phyloP scores from a whole-genome alignment of 345 rosid species.

The Camelina laxa region DNA sequence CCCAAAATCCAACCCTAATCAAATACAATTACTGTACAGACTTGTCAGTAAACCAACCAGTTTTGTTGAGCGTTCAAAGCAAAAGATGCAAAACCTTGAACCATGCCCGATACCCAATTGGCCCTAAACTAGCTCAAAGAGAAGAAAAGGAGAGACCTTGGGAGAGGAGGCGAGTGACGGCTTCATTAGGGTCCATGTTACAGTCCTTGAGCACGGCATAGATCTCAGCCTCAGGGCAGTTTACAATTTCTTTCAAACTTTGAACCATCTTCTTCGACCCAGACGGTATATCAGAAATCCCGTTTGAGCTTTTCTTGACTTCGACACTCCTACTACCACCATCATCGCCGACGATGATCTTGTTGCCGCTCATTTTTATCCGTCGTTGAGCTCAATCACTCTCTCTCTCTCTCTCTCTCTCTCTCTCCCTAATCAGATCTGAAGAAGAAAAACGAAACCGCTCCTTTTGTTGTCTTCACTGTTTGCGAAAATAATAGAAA shows the following conservation, averaged over 20 bases:
- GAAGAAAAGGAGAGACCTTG: slow-evolving; percentile 58
- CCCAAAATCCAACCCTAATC: too few relatives aligned
- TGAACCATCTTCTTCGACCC: slow-evolving; percentile 85
- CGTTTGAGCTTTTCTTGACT: slow-evolving; percentile 57
- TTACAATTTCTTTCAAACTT: slow-evolving; percentile 88
- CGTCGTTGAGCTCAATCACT: slow-evolving; percentile 7
- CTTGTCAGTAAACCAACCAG: too few relatives aligned
- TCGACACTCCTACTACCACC: slow-evolving; percentile 32
- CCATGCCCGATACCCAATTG: slow-evolving; percentile 6
- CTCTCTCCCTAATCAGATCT: slow-evolving; percentile 38
- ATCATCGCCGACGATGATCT: slow-evolving; percentile 57
- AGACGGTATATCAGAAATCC: slow-evolving; percentile 69
- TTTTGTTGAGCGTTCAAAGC: neutral
- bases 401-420: neutral
- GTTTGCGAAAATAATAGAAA: slow-evolving; percentile 12
- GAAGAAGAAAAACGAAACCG: slow-evolving; percentile 15
- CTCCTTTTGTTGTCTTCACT: neutral
- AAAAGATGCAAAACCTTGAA: neutral
- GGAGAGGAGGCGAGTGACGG: slow-evolving; percentile 85
- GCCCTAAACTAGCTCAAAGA: neutral
- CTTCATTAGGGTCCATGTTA: slow-evolving; percentile 97
- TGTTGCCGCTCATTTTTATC: slow-evolving; percentile 53
- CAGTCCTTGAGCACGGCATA: slow-evolving; percentile 90
- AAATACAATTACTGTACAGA: too few relatives aligned
- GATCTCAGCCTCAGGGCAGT: slow-evolving; percentile 90